phyloP scores from a whole-genome alignment of 139 green algal species.

The Cymbomonas tetramitiformis region DNA sequence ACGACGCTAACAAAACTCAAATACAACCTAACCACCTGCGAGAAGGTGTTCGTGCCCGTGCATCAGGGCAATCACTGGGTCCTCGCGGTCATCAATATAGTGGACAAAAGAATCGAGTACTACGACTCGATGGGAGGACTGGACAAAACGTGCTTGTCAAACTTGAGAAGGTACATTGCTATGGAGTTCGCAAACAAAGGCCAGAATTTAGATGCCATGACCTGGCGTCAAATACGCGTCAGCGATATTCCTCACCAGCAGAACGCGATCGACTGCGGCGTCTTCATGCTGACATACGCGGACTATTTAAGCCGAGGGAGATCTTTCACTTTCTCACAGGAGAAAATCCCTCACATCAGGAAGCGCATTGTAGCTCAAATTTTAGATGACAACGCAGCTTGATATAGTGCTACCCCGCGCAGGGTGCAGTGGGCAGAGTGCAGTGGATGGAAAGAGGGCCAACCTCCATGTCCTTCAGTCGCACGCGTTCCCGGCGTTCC shows the following conservation, averaged over 20 bases:
- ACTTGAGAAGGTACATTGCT: constrained; percentile 25
- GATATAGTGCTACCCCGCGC: too few relatives aligned
- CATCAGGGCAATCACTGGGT: constrained; percentile 33
- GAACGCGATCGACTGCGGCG: constrained; percentile 27
- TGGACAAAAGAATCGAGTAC: constrained; percentile 21
- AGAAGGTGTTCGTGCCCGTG: constrained; percentile 38
- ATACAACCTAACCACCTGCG: constrained; percentile 27
- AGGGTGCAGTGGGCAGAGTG: too few relatives aligned
- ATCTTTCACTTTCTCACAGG: too few relatives aligned
- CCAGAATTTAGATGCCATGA: constrained; percentile 20
- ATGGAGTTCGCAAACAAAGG: constrained; percentile 33
- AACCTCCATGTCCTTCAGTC: too few relatives aligned
- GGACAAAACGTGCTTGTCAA: constrained; percentile 11
- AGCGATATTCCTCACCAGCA: constrained; percentile 30
- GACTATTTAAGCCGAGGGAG: too few relatives aligned
- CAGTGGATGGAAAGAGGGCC: too few relatives aligned
- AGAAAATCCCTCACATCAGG: too few relatives aligned
- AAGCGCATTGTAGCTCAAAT: too few relatives aligned
- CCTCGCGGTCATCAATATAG: constrained; percentile 35
- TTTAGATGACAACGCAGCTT: too few relatives aligned
- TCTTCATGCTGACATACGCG: too few relatives aligned
- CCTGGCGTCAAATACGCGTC: constrained; percentile 16
- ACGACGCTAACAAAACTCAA: constrained; percentile 24
- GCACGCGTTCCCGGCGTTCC: too few relatives aligned
- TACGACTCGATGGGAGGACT: constrained; percentile 30